A percentile compares a stretch with the other conserved stretches of the same genome.
Evolutionary conservation across 345 rosid genomes (phyloP).

Genomic region (Moricandia arvensis): DNA sequence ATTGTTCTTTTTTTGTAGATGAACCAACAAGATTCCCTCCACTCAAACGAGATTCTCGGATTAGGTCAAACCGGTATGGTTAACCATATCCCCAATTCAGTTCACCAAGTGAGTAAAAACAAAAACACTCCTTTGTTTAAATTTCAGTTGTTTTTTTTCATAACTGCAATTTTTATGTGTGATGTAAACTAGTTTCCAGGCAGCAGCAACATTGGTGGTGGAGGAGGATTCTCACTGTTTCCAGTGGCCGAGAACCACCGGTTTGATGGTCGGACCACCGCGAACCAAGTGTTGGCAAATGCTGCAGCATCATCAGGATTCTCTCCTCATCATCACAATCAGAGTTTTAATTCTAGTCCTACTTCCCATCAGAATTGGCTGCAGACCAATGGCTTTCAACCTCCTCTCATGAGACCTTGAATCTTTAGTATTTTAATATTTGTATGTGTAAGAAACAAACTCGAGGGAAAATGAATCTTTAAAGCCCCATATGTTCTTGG

Average conservation of each 20-base stretch:
- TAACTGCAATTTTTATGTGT: not conserved
- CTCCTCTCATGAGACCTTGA: conserved; percentile 41
- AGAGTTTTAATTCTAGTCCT: conserved; percentile 34
- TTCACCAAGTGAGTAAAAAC: conserved; percentile 26
- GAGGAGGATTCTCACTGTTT: conserved; percentile 67
- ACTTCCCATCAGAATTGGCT: conserved; percentile 39
- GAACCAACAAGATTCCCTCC: conserved; percentile 25
- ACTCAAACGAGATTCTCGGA: conserved; percentile 28
- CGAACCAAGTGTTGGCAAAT: conserved; percentile 56
- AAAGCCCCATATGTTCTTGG: conserved; percentile 1
- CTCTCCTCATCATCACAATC: conserved; percentile 56
- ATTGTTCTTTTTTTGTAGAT: conserved; percentile 8
- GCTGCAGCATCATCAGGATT: conserved; percentile 99
- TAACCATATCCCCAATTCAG: conserved; percentile 22
- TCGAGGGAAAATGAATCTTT: conserved; percentile 1
- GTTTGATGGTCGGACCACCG: conserved; percentile 39
- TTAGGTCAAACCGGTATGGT: conserved; percentile 38
- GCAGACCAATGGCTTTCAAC: conserved; percentile 36
- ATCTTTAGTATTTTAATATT: not conserved
- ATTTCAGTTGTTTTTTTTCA: not conserved
- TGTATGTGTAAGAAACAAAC: not conserved
- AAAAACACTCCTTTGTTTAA: not conserved
- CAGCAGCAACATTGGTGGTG: conserved; percentile 52
- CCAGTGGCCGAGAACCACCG: conserved; percentile 41
- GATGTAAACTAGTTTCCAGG: conserved; percentile 43